Conservation (phyloP, 2,329 filamentous ascomycete genomes). For the Xylariaceae sp. region DNA sequence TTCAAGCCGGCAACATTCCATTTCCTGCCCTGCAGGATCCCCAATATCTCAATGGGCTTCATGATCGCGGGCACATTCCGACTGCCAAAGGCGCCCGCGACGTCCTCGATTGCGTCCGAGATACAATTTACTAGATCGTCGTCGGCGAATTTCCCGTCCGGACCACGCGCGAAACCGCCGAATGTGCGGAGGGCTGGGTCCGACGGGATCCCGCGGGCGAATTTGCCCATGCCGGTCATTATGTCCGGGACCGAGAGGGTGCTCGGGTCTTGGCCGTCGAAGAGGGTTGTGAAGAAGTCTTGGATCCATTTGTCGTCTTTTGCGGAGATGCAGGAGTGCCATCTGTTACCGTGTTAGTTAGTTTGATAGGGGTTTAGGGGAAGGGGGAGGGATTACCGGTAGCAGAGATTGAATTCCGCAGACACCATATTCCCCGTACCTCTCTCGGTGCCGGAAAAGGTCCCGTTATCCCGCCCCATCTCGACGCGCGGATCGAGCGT, state of each 20-base stretch:
- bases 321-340: conserved; percentile 73
- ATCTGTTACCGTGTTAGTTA: conserved; percentile 19
- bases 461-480: conserved; percentile 52
- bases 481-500: conserved; percentile 71
- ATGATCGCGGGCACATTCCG: conserved; percentile 69
- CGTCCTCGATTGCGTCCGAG: conserved; percentile 72
- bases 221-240: conserved; percentile 56
- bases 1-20: conserved; percentile 79
- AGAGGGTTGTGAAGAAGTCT: conserved; percentile 58
- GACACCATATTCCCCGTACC: conserved; percentile 80
- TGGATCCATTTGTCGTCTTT: conserved; percentile 79
- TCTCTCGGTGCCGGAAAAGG: conserved; percentile 54
- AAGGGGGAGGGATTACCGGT: conserved; percentile 56
- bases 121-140: conserved; percentile 72
- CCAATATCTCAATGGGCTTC: conserved; percentile 71
- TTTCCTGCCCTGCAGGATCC: conserved; percentile 68
- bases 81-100: conserved; percentile 67
- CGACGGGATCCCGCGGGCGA: conserved; percentile 53
- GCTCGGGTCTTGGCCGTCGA: conserved; percentile 51
- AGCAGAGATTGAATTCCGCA: conserved; percentile 83
- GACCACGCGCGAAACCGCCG: conserved; percentile 56
- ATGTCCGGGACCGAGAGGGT: conserved; percentile 57
- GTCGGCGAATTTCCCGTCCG: conserved; percentile 66
- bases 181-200: conserved; percentile 69
- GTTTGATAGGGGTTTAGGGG: too few species aligned